Conservation (phyloP, 1,284 basidiomycete genomes). For the Wallemia mellicola region DNA sequence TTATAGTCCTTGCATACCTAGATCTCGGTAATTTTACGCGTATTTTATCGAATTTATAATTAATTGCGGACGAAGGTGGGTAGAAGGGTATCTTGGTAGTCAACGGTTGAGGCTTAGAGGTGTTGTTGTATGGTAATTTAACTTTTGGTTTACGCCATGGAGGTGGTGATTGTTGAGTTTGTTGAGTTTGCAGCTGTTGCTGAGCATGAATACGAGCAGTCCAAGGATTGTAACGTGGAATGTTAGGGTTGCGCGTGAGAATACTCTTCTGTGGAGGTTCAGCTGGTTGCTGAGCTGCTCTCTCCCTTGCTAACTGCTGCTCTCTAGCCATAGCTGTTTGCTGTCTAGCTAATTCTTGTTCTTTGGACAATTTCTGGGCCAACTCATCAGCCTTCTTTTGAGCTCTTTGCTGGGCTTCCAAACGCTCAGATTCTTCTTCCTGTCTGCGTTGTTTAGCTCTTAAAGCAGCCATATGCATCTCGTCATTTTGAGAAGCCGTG, state of each 20-base stretch:
- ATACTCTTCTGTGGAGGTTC: neutral
- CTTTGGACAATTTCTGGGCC: neutral
- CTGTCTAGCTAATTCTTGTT: neutral
- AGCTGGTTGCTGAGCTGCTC: too few relatives aligned
- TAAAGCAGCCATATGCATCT: neutral
- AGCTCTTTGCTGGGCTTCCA: neutral
- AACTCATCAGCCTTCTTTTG: neutral
- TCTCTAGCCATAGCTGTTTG: neutral
- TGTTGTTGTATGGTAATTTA: neutral
- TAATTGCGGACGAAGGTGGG: neutral
- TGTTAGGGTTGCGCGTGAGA: neutral
- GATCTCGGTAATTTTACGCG: neutral
- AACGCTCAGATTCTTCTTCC: neutral
- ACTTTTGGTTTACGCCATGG: neutral
- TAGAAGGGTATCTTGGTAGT: neutral
- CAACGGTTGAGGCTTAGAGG: neutral
- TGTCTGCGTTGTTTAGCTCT: neutral
- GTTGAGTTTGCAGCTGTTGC: neutral
- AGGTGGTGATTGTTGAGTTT: neutral
- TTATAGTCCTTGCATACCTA: neutral
- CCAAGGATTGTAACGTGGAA: neutral
- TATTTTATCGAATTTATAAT: neutral
- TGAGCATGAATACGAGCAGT: neutral
- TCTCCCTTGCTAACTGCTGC: neutral
- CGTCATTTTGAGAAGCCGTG: neutral